Evolutionary conservation across 2,329 filamentous ascomycete genomes (phyloP), one percentile per base, ranked within the genome.

Genomic region (Dactylellina drechsleri): DNA sequence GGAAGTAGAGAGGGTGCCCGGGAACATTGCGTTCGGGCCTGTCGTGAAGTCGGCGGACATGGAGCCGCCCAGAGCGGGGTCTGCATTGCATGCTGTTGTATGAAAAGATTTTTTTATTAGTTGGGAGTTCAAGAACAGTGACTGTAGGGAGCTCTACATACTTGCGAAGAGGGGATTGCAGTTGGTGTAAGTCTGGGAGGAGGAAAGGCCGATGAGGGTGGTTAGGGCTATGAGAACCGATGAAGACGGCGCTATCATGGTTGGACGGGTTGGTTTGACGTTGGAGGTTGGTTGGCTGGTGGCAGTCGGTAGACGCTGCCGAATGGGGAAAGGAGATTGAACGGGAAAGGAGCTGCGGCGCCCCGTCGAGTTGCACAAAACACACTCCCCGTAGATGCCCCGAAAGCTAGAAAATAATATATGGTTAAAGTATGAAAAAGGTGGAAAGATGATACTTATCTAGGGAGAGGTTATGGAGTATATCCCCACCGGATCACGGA

Each of bases 1-100:
- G 62, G 91, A 90, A 4, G 89, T 10, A 15, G 62, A 66, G 43
- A 67, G 40, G 56, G 43, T 54, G n/a, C 62, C 82, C 1, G 87
- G 88, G 82, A 97, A 98, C 53, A 91, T 91, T 82, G 91, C 89
- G 57, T 95, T 93, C 31, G 85, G 82, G 76, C 92, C 92, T 77
- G 90, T 84, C 40, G 88, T 90, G 83, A 98, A 96, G 83, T 97
- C 92, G 82, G 95, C 89, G 76, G 88, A 86, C 79, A 93, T 89
- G n/a, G 91, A 87, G 84, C 88, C 91, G 68, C 92, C 93, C 2
- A 98, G 87, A 0, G 93, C 94, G 6, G 91, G 88, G 81, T 97
- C 85, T 61, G 91, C 82, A 4, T 91, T 87, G 80, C 94, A 98
- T 73, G 83, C 85, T 84, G 53, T 47, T n/a, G 6, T 12, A 15